Evolutionary conservation across 768 basidiomycete species (phyloP).

Genomic region (Saitozyma sp.): DNA sequence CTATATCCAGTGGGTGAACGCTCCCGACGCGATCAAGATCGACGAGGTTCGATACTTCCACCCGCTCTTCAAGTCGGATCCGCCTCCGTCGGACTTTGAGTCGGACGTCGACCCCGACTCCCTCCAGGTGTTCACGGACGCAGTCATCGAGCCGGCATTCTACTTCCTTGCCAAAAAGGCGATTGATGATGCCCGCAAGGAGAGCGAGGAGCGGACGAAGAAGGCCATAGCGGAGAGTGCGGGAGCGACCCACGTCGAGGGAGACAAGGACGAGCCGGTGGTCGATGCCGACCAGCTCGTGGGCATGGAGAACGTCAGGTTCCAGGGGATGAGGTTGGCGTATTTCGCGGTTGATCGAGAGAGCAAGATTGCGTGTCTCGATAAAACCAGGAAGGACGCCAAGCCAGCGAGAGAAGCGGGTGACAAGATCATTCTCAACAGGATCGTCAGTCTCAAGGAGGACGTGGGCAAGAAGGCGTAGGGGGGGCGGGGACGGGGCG

Average conservation of each 20-base stretch:
- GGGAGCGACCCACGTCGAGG: conserved; percentile 15
- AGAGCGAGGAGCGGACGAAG: conserved; percentile 58
- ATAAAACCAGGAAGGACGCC: conserved; percentile 42
- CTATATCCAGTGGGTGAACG: conserved; percentile 88
- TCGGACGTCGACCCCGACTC: conserved; percentile 80
- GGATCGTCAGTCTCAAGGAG: conserved; percentile 92
- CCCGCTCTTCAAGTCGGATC: conserved; percentile 89
- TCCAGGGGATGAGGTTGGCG: conserved; percentile 93
- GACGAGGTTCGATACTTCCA: conserved; percentile 92
- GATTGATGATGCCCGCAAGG: conserved; percentile 65
- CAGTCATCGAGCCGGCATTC: conserved; percentile 86
- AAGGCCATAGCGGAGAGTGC: conserved; percentile 58
- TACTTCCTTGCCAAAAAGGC: conserved; percentile 74
- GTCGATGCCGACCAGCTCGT: conserved; percentile 76
- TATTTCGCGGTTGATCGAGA: conserved; percentile 95
- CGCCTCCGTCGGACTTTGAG: conserved; percentile 78
- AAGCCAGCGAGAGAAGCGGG: conserved; percentile 61
- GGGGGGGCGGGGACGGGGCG: background rate
- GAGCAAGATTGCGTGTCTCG: conserved; percentile 65
- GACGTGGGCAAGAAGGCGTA: conserved; percentile 71
- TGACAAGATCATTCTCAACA: conserved; percentile 81
- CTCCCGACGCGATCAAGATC: conserved; percentile 60
- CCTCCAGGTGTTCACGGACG: conserved; percentile 73
- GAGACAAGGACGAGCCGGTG: conserved; percentile 60
- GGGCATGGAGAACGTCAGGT: conserved; percentile 88